Conservation (phyloP, 805 yeast genomes). For the Ogataea haglerorum region DNA sequence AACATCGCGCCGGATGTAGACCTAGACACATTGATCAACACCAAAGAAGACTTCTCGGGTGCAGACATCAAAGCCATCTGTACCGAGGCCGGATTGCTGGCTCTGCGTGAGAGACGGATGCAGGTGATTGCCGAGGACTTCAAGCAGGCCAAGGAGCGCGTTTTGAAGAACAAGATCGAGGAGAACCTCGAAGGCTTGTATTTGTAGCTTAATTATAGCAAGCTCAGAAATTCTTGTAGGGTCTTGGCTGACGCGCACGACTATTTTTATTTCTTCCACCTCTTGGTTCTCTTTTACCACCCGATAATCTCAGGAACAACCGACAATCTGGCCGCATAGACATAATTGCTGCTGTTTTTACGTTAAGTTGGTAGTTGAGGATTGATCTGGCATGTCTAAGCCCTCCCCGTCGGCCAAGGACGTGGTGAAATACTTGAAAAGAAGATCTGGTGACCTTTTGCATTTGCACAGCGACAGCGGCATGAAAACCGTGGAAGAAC, state of each 20-base stretch:
- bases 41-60: slow-evolving; percentile 93
- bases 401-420: slow-evolving; percentile 21
- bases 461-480: slow-evolving; percentile 5
- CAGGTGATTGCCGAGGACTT: slow-evolving; percentile 94
- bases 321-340: background rate
- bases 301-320: slow-evolving; percentile 2
- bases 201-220: slow-evolving; percentile 32
- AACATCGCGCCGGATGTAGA: slow-evolving; percentile 83
- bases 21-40: slow-evolving; percentile 79
- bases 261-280: slow-evolving; percentile 2
- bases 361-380: background rate
- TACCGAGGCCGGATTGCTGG: slow-evolving; percentile 95
- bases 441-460: slow-evolving; percentile 24
- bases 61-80: slow-evolving; percentile 98
- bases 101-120: slow-evolving; percentile 95
- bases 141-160: slow-evolving; percentile 90
- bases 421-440: slow-evolving; percentile 21
- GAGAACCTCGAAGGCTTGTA: slow-evolving; percentile 94
- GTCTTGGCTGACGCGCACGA: slow-evolving; percentile 3
- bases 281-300: background rate
- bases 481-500: slow-evolving; percentile 2
- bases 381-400: slow-evolving; percentile 2
- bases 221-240: background rate
- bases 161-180: slow-evolving; percentile 93
- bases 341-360: background rate